Evolutionary conservation across 2,329 filamentous ascomycete species (phyloP).

Genomic region (Zymoseptoria ardabiliae): DNA sequence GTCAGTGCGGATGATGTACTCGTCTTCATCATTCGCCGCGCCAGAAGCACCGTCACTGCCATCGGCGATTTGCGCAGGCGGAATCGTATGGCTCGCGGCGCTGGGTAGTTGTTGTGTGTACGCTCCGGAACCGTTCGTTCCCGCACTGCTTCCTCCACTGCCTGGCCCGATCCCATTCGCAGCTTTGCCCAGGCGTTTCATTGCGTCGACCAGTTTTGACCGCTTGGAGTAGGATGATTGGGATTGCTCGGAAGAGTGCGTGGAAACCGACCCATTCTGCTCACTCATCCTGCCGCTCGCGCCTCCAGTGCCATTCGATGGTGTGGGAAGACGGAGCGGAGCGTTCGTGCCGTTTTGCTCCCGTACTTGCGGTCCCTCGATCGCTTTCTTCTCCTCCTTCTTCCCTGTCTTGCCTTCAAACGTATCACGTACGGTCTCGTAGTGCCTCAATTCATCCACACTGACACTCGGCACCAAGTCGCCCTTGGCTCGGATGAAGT

Average conservation of each 20-base stretch:
- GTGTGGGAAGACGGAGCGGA: background rate
- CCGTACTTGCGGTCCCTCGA: slow-evolving; percentile 2
- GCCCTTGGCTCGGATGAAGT: slow-evolving; percentile 72
- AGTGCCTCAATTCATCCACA: slow-evolving; percentile 83
- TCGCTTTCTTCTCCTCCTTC: slow-evolving; percentile 32
- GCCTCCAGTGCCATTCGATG: background rate
- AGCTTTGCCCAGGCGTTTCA: slow-evolving; percentile 9
- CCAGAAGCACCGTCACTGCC: background rate
- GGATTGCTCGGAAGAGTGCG: background rate
- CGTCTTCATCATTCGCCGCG: slow-evolving; percentile 28
- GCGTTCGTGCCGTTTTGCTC: background rate
- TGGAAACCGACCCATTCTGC: background rate
- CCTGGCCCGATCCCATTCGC: background rate
- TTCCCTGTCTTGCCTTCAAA: slow-evolving; percentile 63
- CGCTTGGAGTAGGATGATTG: background rate
- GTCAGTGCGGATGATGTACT: slow-evolving; percentile 37
- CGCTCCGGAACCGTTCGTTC: slow-evolving; percentile 7
- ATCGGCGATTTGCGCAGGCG: background rate
- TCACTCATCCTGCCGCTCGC: background rate
- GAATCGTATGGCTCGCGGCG: background rate
- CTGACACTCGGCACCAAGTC: slow-evolving; percentile 94
- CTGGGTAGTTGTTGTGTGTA: background rate
- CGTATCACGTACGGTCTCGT: slow-evolving; percentile 70
- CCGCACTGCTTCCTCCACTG: background rate
- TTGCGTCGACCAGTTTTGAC: slow-evolving; percentile 8